A percentile compares a stretch with the other conserved stretches of the same genome.
Conservation (phyloP, 768 basidiomycete species). For the Collybia nuda region DNA sequence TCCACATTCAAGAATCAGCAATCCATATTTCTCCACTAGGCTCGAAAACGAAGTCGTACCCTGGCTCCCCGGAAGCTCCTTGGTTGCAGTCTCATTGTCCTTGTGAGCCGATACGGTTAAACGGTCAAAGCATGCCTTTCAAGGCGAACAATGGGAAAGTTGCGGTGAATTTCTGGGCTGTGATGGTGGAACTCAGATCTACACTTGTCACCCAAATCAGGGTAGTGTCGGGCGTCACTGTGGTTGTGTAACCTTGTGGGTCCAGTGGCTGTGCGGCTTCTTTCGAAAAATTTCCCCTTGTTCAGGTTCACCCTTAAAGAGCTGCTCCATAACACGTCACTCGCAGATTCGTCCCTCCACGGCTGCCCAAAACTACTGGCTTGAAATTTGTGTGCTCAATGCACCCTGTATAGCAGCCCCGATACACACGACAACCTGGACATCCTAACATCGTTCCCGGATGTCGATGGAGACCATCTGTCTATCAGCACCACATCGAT, state of each 20-base stretch:
- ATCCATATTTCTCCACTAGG: not conserved
- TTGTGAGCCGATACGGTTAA: conserved; percentile 7
- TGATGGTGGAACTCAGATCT: conserved; percentile 9
- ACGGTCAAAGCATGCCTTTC: conserved; percentile 12
- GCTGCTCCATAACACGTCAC: not conserved
- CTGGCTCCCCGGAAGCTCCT: not conserved
- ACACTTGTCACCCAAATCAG: conserved; percentile 10
- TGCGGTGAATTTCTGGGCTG: conserved; percentile 1
- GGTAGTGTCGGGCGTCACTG: conserved; percentile 6
- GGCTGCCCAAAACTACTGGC: no score
- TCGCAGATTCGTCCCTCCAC: not conserved
- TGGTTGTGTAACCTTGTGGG: conserved; percentile 39
- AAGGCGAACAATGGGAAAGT: conserved; percentile 29
- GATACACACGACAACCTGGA: no score
- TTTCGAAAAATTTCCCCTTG: conserved; percentile 7
- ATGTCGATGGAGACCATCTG: not conserved
- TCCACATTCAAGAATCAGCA: conserved; percentile 3
- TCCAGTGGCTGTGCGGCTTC: conserved; percentile 41
- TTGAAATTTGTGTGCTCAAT: no score
- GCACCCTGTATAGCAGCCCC: no score
- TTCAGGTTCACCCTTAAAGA: not conserved
- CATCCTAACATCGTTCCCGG: not conserved
- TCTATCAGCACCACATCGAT: not conserved
- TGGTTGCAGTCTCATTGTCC: conserved; percentile 18
- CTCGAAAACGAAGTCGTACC: not conserved